A percentile compares a stretch with the other conserved stretches of the same genome.
Evolutionary conservation across 768 basidiomycete species (phyloP).

Genomic region (Auricularia heimuer): DNA sequence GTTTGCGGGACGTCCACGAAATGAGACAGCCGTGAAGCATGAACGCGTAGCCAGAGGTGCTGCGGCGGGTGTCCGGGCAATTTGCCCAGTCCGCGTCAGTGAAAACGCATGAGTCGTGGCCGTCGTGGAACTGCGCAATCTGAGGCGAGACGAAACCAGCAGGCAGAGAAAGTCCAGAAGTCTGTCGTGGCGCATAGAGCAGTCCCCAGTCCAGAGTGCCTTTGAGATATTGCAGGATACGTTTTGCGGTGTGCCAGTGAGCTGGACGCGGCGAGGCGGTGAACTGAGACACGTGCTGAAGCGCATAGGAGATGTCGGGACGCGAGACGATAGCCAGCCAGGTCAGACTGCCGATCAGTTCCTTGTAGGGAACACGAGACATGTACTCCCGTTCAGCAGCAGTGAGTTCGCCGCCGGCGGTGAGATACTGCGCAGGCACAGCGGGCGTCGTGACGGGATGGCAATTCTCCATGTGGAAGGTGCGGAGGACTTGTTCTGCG

Average conservation of each 20-base stretch:
- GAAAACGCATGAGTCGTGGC: not conserved
- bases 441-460: not conserved
- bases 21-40: slow-evolving; percentile 3
- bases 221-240: slow-evolving; percentile 3
- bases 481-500: not conserved
- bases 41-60: slow-evolving; percentile 2
- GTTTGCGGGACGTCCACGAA: too few species aligned
- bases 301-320: slow-evolving; percentile 7
- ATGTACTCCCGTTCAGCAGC: not conserved
- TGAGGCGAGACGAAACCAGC: not conserved
- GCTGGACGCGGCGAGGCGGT: not conserved
- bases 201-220: not conserved
- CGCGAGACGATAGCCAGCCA: slow-evolving; percentile 2
- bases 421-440: not conserved
- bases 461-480: slow-evolving; percentile 1
- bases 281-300: not conserved
- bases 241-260: not conserved
- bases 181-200: not conserved
- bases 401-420: not conserved
- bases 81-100: not conserved
- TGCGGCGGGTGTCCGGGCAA: not conserved
- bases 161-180: too few species aligned
- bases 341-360: slow-evolving; percentile 6
- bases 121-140: not conserved
- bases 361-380: not conserved